These are phyloP conservation scores for Trametes gibbosa DNA, from an alignment of 768 basidiomycete species.

Conservation along the genomic window DNA sequence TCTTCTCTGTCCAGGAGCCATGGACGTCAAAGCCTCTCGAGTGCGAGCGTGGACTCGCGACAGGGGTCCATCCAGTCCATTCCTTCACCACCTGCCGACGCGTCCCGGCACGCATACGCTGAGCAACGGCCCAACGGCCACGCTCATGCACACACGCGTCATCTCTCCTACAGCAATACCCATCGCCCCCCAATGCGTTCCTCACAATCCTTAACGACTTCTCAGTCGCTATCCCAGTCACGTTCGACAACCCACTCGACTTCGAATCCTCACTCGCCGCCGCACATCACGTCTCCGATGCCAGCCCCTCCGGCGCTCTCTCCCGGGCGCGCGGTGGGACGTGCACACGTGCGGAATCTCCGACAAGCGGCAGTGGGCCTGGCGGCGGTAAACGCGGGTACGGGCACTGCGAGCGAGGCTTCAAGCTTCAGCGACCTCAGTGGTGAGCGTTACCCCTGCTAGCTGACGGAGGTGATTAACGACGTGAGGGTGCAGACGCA, in stretches of 20 bases:
- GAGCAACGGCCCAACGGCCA: conserved; percentile 14
- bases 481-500: conserved; percentile 43
- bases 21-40: conserved; percentile 72
- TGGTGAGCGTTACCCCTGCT: conserved; percentile 44
- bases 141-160: neutral
- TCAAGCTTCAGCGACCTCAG: conserved; percentile 88
- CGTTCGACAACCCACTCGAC: conserved; percentile 5
- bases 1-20: conserved; percentile 43
- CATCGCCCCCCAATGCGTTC: conserved; percentile 3
- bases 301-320: conserved; percentile 52
- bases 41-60: conserved; percentile 64
- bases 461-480: neutral
- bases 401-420: conserved; percentile 61
- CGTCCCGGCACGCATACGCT: conserved; percentile 38
- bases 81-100: conserved; percentile 64
- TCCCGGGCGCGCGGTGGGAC: conserved; percentile 51
- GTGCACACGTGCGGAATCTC: conserved; percentile 23
- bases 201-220: neutral
- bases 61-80: conserved; percentile 81
- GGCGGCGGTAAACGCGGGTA: conserved; percentile 44
- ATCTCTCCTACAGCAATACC: neutral
- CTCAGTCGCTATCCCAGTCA: conserved; percentile 6
- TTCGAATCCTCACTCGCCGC: conserved; percentile 9
- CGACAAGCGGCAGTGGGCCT: conserved; percentile 11
- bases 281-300: conserved; percentile 12